Percentiles rank a stretch among this genome's conserved stretches.
phyloP scores from a whole-genome alignment of 1,284 basidiomycete genomes.

The Boletus subluridellus region DNA sequence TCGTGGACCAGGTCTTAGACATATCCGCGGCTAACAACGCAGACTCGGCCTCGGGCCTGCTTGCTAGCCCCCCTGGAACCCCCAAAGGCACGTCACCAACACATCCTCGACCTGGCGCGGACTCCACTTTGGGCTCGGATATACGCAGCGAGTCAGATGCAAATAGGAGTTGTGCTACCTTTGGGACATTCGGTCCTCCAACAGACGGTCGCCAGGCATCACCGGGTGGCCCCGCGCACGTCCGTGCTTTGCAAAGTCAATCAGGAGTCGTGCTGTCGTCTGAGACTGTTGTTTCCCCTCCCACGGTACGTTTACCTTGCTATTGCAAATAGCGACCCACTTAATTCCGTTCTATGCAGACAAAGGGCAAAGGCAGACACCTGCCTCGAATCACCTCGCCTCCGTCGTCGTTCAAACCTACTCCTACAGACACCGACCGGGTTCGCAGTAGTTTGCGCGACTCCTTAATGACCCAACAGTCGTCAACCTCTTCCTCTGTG shows the following conservation, averaged over 20 bases:
- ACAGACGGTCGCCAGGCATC: slow-evolving; percentile 17
- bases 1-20: slow-evolving; percentile 27
- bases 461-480: slow-evolving; percentile 50
- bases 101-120: slow-evolving; percentile 11
- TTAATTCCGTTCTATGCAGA: slow-evolving; percentile 20
- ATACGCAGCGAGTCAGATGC: slow-evolving; percentile 8
- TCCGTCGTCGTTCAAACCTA: slow-evolving; percentile 34
- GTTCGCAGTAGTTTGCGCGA: slow-evolving; percentile 40
- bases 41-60: not conserved
- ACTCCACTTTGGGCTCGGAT: slow-evolving; percentile 13
- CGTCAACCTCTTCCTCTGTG: slow-evolving; percentile 65
- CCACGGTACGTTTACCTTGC: slow-evolving; percentile 20
- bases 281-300: slow-evolving; percentile 15
- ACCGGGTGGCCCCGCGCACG: not conserved
- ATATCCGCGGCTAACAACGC: slow-evolving; percentile 27
- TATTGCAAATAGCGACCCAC: slow-evolving; percentile 13
- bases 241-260: slow-evolving; percentile 8
- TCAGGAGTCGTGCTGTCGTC: slow-evolving; percentile 7
- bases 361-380: slow-evolving; percentile 30
- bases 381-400: slow-evolving; percentile 30
- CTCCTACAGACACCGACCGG: slow-evolving; percentile 27
- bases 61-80: slow-evolving; percentile 11
- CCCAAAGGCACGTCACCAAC: slow-evolving; percentile 9
- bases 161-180: slow-evolving; percentile 28
- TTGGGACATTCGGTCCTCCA: slow-evolving; percentile 27